These are phyloP conservation scores for Phytophthora quininea DNA, from an alignment of 352 stramenopile species.

Conservation along the genomic window DNA sequence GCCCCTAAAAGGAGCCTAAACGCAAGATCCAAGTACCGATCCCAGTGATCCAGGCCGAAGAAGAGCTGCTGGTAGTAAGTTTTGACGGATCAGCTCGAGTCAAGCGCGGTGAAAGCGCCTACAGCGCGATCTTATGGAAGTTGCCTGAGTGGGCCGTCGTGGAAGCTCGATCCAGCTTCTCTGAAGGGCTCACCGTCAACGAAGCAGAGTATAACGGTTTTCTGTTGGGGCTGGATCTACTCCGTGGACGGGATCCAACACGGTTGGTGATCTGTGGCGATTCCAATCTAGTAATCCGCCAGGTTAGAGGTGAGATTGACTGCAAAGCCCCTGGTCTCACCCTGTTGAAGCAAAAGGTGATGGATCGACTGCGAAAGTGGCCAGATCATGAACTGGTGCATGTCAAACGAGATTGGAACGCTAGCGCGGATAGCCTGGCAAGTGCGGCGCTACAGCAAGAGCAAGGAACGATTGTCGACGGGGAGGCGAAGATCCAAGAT, in stretches of 20 bases:
- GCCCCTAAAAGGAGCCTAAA: not conserved
- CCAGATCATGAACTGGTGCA: not conserved
- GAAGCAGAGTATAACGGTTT: constrained; percentile 25
- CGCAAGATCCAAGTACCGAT: not conserved
- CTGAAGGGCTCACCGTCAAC: constrained; percentile 18
- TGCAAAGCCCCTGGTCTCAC: too few relatives aligned
- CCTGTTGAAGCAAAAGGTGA: not conserved
- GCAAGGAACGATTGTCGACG: too few relatives aligned
- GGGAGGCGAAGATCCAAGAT: too few relatives aligned
- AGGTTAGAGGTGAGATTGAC: too few relatives aligned
- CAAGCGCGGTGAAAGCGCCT: constrained; percentile 4
- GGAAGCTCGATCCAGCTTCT: not conserved
- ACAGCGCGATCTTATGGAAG: constrained; percentile 14
- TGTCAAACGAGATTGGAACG: constrained; percentile 10
- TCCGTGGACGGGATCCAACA: constrained; percentile 5
- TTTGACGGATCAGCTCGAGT: constrained; percentile 14
- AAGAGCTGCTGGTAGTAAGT: constrained; percentile 4
- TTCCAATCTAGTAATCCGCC: too few relatives aligned
- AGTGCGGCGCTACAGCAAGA: too few relatives aligned
- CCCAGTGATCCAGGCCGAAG: not conserved
- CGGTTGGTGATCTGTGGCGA: too few relatives aligned
- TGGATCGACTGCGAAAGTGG: constrained; percentile 6
- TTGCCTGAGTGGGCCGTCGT: constrained; percentile 12
- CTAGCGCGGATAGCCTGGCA: constrained; percentile 4
- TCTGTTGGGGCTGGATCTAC: not conserved